Base-by-base conservation (phyloP, 2,329 filamentous ascomycete species). In the Cladosporium sp. region DNA sequence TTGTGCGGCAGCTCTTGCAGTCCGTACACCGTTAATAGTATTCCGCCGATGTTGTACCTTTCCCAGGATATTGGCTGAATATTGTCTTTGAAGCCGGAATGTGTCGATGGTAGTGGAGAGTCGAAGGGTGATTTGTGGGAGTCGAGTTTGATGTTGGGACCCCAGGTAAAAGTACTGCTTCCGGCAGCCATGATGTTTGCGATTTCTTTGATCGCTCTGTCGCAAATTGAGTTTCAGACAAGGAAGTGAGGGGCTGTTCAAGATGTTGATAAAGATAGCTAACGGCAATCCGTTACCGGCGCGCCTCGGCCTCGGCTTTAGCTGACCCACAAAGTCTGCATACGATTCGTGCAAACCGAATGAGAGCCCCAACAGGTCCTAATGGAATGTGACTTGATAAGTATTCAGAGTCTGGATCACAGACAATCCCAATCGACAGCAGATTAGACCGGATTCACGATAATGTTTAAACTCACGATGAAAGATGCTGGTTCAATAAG, bases 11-110 rank as follows among this genome's bases (percentile, higher is more conserved):
- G 80, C 69, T 96, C 90, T 28, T 85, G 76, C 1, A 96, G 82
- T 17, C 93, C 92, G 73, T 92, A 92, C 58, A 96, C 80, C 59
- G 90, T 89, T 50, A 88, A 84, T 9, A 89, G 79, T 55, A 97
- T 84, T 47, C 91, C 91, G 42, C 88, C 85, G 71, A 97, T 89
- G 60, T 85, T 83, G 64, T 88, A 79, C 19, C 84, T 86, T 60
- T 79, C 82, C 60, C 78, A 77, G 20, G 90, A 94, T 59, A 91
- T 75, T 70, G 63, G 65, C 35, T 62, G 61, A 44, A 69, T 60
- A 53, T 63, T 59, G 12, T 45, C 15, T 34, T 58, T 59, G 61
- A 71, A 71, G 32, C 68, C 68, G 40, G 62, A 54, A 59, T 69
- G 68, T 1, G 68, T 70, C 28, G 50, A 32, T 10, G 69, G 66